Conservation (phyloP, 208 protist species). For the Leishmania lainsoni region DNA sequence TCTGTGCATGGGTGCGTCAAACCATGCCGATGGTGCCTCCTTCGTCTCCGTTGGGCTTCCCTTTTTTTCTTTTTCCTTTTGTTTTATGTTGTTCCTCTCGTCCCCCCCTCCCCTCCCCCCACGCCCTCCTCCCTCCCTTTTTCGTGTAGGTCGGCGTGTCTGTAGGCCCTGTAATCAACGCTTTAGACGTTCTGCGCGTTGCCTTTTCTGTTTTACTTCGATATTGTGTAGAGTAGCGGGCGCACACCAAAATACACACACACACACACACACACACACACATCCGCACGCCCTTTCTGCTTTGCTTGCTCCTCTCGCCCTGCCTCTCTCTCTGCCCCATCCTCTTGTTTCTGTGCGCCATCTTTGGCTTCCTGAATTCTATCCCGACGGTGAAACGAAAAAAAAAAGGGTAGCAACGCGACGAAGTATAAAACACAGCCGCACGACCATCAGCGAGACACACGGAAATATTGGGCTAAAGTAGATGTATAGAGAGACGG, state of each 20-base stretch:
- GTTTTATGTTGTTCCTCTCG: slow-evolving; percentile 7
- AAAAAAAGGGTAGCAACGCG: not conserved
- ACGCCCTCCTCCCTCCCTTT: not conserved
- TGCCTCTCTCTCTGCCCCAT: not conserved
- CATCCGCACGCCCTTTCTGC: not conserved
- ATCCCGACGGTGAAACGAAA: not conserved
- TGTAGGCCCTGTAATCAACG: not conserved
- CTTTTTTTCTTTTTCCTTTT: slow-evolving; percentile 20
- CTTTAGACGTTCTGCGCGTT: not conserved
- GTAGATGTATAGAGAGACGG: not conserved
- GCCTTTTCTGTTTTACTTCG: not conserved
- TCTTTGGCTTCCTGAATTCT: not conserved
- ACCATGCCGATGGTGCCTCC: too few relatives aligned
- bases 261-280: not conserved
- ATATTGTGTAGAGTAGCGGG: not conserved
- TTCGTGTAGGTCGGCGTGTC: not conserved
- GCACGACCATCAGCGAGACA: not conserved
- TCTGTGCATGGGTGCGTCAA: not conserved
- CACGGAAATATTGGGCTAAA: not conserved
- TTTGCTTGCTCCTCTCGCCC: not conserved
- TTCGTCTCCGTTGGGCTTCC: not conserved
- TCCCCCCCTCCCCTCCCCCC: too few relatives aligned
- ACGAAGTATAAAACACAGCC: not conserved
- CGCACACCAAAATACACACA: not conserved
- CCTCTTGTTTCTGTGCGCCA: not conserved